phyloP scores from a whole-genome alignment of 306 rosid species.

The Canavalia ensiformis region DNA sequence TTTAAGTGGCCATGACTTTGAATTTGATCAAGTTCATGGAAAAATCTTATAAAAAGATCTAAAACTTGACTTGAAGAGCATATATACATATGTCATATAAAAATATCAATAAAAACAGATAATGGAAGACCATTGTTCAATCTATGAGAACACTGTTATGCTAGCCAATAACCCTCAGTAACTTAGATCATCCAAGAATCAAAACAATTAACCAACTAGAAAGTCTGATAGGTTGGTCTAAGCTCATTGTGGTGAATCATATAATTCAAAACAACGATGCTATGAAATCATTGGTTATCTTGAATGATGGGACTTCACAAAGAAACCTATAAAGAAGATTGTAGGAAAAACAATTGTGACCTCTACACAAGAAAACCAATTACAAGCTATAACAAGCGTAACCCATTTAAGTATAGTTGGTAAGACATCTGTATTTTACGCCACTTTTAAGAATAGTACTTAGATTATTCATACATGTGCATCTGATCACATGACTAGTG shows the following conservation, averaged over 20 bases:
- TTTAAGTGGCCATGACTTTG: background rate
- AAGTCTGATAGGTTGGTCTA: background rate
- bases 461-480: background rate
- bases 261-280: background rate
- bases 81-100: background rate
- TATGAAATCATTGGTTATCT: background rate
- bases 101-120: background rate
- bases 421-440: background rate
- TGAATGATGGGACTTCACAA: background rate
- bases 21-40: background rate
- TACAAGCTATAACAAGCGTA: background rate
- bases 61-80: background rate
- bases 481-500: too few species aligned
- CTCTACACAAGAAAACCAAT: background rate
- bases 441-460: background rate
- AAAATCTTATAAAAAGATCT: background rate
- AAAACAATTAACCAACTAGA: background rate
- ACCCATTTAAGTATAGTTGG: background rate
- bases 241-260: background rate
- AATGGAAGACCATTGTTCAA: background rate
- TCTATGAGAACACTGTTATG: background rate
- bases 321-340: background rate
- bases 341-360: background rate
- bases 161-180: background rate
- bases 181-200: background rate